These are phyloP conservation scores for Mortierella sp. DNA, from an alignment of 371 early-diverging fungal genomes.

Conservation along the genomic window DNA sequence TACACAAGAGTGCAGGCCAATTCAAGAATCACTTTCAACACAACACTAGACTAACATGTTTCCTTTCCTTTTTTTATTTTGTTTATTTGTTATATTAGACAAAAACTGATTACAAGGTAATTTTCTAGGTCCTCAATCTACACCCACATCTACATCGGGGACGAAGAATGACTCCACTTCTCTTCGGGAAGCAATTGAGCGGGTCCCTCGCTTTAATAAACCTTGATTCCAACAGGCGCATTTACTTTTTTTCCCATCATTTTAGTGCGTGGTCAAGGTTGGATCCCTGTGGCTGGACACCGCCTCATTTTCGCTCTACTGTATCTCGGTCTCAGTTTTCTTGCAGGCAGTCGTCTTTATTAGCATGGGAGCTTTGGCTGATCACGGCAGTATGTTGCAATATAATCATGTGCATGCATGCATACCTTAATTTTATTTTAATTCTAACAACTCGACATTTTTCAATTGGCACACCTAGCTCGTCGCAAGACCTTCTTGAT, in stretches of 20 bases:
- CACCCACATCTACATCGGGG: no score
- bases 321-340: conserved; percentile 66
- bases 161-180: no score
- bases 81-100: conserved; percentile 18
- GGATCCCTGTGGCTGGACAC: conserved; percentile 65
- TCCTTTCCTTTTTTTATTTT: background rate
- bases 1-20: no score
- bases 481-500: conserved; percentile 67
- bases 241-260: background rate
- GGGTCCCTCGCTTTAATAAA: background rate
- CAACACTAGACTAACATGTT: background rate
- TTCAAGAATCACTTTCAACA: background rate
- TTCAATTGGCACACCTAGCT: conserved; percentile 17
- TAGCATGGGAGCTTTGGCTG: conserved; percentile 70
- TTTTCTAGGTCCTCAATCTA: background rate
- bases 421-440: background rate
- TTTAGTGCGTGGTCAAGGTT: conserved; percentile 62
- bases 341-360: conserved; percentile 73
- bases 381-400: conserved; percentile 62
- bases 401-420: background rate
- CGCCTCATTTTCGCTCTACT: conserved; percentile 65
- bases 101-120: conserved; percentile 34
- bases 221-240: background rate
- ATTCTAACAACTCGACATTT: background rate
- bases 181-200: background rate